phyloP scores from a whole-genome alignment of 2,329 filamentous ascomycete genomes.

The Grosmannia clavigera region DNA sequence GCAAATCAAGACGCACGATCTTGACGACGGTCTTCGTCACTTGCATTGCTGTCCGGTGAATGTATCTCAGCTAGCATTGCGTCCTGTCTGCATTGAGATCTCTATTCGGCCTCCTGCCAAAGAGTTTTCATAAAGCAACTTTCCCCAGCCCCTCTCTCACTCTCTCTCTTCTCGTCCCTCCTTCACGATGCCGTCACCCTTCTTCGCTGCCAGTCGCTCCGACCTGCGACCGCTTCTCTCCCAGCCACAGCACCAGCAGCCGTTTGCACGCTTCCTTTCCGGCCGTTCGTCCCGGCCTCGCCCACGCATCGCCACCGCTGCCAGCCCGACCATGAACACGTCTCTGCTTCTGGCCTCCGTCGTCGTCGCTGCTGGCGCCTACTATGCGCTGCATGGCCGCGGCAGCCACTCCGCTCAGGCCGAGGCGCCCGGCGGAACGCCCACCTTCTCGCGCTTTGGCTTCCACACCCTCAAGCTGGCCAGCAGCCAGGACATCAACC shows the following conservation, averaged over 20 bases:
- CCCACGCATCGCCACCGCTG: neutral
- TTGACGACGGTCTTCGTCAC: neutral
- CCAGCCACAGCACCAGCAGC: neutral
- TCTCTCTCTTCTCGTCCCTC: neutral
- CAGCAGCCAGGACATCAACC: constrained; percentile 39
- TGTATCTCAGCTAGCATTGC: neutral
- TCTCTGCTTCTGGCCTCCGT: constrained; percentile 5
- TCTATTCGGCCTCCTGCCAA: too few relatives aligned
- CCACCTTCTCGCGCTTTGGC: constrained; percentile 15
- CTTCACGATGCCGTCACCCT: neutral
- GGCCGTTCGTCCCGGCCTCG: neutral
- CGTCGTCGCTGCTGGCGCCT: constrained; percentile 10
- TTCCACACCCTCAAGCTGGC: constrained; percentile 37
- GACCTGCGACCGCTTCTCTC: neutral
- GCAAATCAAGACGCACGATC: neutral
- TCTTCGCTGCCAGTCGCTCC: neutral
- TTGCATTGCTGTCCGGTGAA: neutral
- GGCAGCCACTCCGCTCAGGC: constrained; percentile 4
- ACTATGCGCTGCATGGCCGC: constrained; percentile 10
- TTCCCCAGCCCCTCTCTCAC: neutral
- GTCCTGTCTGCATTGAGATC: too few relatives aligned
- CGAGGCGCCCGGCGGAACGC: constrained; percentile 7
- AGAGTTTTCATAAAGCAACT: too few relatives aligned
- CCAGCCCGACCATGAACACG: constrained; percentile 5
- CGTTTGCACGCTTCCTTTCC: neutral